A percentile compares a stretch with the other conserved stretches of the same genome.
These are phyloP conservation scores for Anisogramma anomala DNA, from an alignment of 2,329 filamentous ascomycete species.

Conservation along the genomic window DNA sequence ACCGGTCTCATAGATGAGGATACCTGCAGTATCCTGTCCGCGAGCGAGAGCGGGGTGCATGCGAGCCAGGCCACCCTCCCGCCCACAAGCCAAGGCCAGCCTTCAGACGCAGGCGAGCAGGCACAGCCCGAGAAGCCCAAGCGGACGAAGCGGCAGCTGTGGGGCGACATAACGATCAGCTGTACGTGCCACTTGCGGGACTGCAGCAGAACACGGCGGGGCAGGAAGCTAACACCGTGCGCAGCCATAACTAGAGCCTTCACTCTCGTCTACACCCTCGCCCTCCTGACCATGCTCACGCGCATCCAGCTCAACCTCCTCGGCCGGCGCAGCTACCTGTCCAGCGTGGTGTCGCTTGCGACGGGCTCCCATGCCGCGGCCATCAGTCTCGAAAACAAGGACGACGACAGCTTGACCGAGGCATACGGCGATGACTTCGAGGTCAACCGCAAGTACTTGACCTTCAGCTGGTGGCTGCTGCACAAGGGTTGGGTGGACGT, in stretches of 20 bases:
- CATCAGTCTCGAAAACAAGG: conserved; percentile 86
- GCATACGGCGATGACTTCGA: conserved; percentile 89
- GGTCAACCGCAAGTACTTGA: conserved; percentile 87
- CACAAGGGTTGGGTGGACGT: conserved; percentile 81
- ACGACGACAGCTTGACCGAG: conserved; percentile 74
- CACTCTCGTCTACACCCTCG: conserved; percentile 82
- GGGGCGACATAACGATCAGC: conserved; percentile 94
- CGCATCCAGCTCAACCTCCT: conserved; percentile 95
- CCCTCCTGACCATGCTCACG: conserved; percentile 81
- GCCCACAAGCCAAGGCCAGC: conserved; percentile 36
- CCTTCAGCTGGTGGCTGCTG: conserved; percentile 96
- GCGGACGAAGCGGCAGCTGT: conserved; percentile 84
- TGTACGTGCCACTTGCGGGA: conserved; percentile 43
- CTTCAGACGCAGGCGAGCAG: conserved; percentile 18
- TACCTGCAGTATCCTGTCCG: conserved; percentile 60
- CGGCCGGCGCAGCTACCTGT: conserved; percentile 87
- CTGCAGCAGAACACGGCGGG: neutral
- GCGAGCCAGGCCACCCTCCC: conserved; percentile 62
- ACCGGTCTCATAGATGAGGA: conserved; percentile 70
- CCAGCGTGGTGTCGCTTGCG: conserved; percentile 84
- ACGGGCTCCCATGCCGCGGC: conserved; percentile 60
- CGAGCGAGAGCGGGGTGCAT: conserved; percentile 74
- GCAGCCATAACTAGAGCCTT: conserved; percentile 81
- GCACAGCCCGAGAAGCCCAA: conserved; percentile 37
- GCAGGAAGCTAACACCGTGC: conserved; percentile 12